These are phyloP conservation scores for Tothia fuscella DNA, from an alignment of 2,329 filamentous ascomycete genomes.

Conservation along the genomic window DNA sequence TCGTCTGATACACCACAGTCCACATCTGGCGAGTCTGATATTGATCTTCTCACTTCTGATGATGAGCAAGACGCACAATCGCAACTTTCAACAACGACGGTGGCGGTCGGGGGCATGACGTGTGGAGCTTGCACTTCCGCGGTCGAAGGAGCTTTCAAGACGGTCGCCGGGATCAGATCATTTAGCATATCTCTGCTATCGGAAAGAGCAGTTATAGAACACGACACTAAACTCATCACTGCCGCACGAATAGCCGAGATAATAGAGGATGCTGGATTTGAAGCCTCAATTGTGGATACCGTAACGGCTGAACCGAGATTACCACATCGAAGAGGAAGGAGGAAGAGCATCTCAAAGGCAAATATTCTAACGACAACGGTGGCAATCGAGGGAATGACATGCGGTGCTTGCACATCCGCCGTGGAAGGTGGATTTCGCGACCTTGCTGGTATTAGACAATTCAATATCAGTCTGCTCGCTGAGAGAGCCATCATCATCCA, in stretches of 20 bases:
- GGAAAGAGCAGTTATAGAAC: slow-evolving; percentile 74
- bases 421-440: slow-evolving; percentile 72
- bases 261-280: slow-evolving; percentile 63
- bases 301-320: slow-evolving; percentile 29
- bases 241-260: slow-evolving; percentile 44
- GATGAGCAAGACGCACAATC: slow-evolving; percentile 22
- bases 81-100: slow-evolving; percentile 50
- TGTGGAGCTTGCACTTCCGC: slow-evolving; percentile 83
- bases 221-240: slow-evolving; percentile 48
- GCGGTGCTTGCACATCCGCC: slow-evolving; percentile 87
- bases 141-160: slow-evolving; percentile 68
- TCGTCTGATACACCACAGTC: slow-evolving; percentile 60
- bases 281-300: slow-evolving; percentile 65
- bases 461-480: slow-evolving; percentile 89
- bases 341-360: slow-evolving; percentile 30
- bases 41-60: slow-evolving; percentile 25
- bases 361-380: slow-evolving; percentile 61
- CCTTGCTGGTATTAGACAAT: slow-evolving; percentile 67
- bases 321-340: slow-evolving; percentile 22
- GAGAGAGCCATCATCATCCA: slow-evolving; percentile 85
- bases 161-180: slow-evolving; percentile 57
- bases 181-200: slow-evolving; percentile 77
- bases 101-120: slow-evolving; percentile 79
- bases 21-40: slow-evolving; percentile 24
- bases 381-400: slow-evolving; percentile 93